Evolutionary conservation across 2,329 filamentous ascomycete species (phyloP).

Genomic region (Pestalotiopsis sp.): DNA sequence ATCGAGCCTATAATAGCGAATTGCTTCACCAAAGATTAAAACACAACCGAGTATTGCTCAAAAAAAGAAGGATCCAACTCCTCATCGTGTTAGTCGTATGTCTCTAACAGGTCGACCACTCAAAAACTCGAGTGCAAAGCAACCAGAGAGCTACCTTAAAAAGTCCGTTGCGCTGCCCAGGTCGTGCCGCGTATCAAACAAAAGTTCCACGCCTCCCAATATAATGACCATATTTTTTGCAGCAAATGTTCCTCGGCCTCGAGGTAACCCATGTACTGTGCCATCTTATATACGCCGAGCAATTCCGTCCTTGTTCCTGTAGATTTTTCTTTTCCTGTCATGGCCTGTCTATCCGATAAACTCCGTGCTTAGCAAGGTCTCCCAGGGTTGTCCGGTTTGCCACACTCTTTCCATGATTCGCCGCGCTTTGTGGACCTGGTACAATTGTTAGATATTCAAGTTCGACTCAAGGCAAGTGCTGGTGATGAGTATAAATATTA

Average conservation of each 20-base stretch:
- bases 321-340: not conserved
- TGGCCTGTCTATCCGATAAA: conserved; percentile 59
- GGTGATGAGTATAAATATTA: not conserved
- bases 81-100: not conserved
- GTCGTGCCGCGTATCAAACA: not conserved
- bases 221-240: not conserved
- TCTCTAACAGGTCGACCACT: not conserved
- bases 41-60: not conserved
- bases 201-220: not conserved
- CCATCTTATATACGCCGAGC: conserved; percentile 2
- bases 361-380: conserved; percentile 66
- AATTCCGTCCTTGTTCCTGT: not conserved
- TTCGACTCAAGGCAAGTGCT: not conserved
- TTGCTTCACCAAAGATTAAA: not conserved
- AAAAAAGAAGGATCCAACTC: not conserved
- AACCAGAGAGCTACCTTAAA: not conserved
- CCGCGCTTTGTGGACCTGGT: conserved; percentile 60
- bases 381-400: conserved; percentile 70
- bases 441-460: not conserved
- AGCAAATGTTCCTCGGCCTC: not conserved
- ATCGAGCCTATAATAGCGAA: conserved; percentile 29
- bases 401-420: conserved; percentile 70
- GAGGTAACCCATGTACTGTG: not conserved
- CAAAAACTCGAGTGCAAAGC: not conserved
- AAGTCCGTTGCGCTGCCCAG: not conserved